Conservation (phyloP, 352 stramenopile genomes). For the Globisporangium ultimum region DNA sequence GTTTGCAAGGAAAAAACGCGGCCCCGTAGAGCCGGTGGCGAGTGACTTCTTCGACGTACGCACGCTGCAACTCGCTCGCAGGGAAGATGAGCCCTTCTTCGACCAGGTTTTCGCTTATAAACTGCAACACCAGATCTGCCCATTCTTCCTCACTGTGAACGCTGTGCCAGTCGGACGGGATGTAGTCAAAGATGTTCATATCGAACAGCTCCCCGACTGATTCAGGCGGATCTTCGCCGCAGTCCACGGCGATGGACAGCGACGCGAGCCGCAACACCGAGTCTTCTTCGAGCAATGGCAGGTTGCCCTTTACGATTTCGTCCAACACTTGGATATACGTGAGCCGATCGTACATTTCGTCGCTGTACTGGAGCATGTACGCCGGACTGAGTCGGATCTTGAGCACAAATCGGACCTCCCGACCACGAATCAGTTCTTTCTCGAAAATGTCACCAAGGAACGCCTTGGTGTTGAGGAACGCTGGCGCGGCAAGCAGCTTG, state of each 20-base stretch:
- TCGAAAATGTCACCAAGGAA: slow-evolving; percentile 92
- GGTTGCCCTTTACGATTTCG: slow-evolving; percentile 88
- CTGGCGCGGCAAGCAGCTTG: slow-evolving; percentile 70
- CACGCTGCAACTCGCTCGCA: slow-evolving; percentile 61
- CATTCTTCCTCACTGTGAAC: slow-evolving; percentile 76
- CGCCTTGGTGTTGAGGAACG: slow-evolving; percentile 78
- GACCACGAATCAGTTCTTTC: slow-evolving; percentile 83
- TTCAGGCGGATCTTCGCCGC: slow-evolving; percentile 48
- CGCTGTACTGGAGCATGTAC: slow-evolving; percentile 78
- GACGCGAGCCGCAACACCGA: slow-evolving; percentile 73
- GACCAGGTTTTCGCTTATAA: slow-evolving; percentile 48
- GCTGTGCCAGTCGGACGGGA: slow-evolving; percentile 73
- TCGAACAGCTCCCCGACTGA: slow-evolving; percentile 59
- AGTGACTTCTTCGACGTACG: slow-evolving; percentile 82
- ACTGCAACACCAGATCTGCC: slow-evolving; percentile 68
- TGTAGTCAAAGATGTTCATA: slow-evolving; percentile 81
- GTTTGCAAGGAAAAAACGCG: slow-evolving; percentile 85
- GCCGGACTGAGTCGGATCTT: slow-evolving; percentile 90
- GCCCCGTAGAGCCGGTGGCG: slow-evolving; percentile 84
- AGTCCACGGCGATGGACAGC: slow-evolving; percentile 81
- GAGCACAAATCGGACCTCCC: slow-evolving; percentile 90
- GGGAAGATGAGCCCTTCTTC: slow-evolving; percentile 35
- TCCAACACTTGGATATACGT: slow-evolving; percentile 91
- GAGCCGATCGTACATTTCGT: slow-evolving; percentile 81
- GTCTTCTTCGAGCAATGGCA: slow-evolving; percentile 79